Evolutionary conservation across 805 yeast species (phyloP).

Genomic region (Dipodascus geniculatus): DNA sequence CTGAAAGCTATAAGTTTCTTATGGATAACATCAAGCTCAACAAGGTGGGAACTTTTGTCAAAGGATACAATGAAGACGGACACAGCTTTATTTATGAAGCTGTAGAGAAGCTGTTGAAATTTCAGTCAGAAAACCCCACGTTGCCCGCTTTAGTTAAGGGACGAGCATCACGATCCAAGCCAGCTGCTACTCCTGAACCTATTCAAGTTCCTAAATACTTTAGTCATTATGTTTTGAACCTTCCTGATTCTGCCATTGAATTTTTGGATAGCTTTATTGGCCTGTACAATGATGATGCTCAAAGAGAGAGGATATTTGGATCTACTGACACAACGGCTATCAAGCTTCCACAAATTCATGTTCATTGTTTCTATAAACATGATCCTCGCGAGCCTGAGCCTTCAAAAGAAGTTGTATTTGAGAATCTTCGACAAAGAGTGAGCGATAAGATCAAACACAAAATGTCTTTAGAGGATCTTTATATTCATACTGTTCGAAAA

Average conservation of each 20-base stretch:
- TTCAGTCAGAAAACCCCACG: constrained; percentile 16
- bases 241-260: constrained; percentile 85
- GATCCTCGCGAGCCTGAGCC: constrained; percentile 69
- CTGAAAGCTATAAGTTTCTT: constrained; percentile 67
- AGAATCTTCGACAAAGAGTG: constrained; percentile 50
- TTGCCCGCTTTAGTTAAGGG: constrained; percentile 3
- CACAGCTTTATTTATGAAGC: constrained; percentile 62
- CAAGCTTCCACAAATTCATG: constrained; percentile 56
- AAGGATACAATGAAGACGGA: constrained; percentile 68
- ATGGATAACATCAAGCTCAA: constrained; percentile 51
- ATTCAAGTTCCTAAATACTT: constrained; percentile 38
- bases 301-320: constrained; percentile 10
- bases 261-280: constrained; percentile 74
- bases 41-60: constrained; percentile 47
- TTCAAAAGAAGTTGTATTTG: constrained; percentile 49
- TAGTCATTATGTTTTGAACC: constrained; percentile 82
- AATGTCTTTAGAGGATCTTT: constrained; percentile 33
- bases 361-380: constrained; percentile 87
- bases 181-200: not conserved
- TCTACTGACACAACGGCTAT: constrained; percentile 21
- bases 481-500: constrained; percentile 77
- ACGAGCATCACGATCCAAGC: not conserved
- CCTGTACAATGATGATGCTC: constrained; percentile 35
- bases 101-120: constrained; percentile 38
- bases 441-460: constrained; percentile 35